phyloP scores from a whole-genome alignment of 148 eudicot genomes.

The Pouteria glomerata region DNA sequence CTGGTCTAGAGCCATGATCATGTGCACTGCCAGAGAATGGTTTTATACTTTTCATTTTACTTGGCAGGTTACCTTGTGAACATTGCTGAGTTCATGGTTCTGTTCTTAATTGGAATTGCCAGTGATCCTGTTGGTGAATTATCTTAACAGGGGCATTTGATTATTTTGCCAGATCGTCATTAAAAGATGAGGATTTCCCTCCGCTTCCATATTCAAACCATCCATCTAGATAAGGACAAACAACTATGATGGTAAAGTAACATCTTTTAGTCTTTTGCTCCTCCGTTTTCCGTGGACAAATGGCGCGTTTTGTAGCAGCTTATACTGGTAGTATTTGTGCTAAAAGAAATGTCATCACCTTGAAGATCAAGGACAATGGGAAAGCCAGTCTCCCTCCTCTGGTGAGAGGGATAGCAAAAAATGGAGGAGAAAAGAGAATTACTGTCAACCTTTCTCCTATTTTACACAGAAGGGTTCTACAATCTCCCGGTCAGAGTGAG shows the following conservation, averaged over 20 bases:
- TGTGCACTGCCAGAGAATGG: slow-evolving; percentile 7
- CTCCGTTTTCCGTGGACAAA: not conserved
- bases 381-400: not conserved
- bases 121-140: not conserved
- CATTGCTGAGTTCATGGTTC: not conserved
- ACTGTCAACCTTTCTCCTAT: not conserved
- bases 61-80: slow-evolving; percentile 6
- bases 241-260: not conserved
- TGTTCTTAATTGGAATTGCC: not conserved
- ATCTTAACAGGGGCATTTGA: slow-evolving; percentile 3
- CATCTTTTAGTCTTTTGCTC: not conserved
- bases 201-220: not conserved
- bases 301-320: not conserved
- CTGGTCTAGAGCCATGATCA: slow-evolving; percentile 8
- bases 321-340: not conserved
- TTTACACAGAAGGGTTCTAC: not conserved
- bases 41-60: not conserved
- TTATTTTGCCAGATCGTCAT: not conserved
- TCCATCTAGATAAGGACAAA: not conserved
- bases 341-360: not conserved
- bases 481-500: not conserved
- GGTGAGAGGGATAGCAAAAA: not conserved
- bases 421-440: not conserved
- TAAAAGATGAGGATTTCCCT: slow-evolving; percentile 2
- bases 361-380: not conserved